Evolutionary conservation across 176 grass and related monocot species (phyloP).

Genomic region (Chrysopogon serrulatus): DNA sequence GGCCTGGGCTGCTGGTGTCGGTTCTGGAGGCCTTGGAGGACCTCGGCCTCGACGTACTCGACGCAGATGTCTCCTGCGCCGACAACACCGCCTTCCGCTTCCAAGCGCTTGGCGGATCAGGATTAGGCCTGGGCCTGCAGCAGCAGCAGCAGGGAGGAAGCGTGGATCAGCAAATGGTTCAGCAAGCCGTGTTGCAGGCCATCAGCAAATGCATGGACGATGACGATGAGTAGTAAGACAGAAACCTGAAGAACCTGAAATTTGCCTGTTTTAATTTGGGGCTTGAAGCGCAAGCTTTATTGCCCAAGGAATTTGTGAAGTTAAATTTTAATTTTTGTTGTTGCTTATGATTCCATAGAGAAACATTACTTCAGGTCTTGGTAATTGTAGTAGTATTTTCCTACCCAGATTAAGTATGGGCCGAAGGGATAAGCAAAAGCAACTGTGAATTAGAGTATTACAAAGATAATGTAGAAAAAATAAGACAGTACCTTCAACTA

Average conservation of each 20-base stretch:
- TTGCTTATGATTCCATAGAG: background rate
- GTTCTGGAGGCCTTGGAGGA: conserved; percentile 59
- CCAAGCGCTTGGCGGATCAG: conserved; percentile 37
- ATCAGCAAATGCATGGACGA: conserved; percentile 43
- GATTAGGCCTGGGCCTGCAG: too few species aligned
- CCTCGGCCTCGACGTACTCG: conserved; percentile 54
- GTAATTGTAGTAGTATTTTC: background rate
- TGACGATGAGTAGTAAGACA: background rate
- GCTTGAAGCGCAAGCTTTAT: background rate
- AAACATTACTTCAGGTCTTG: background rate
- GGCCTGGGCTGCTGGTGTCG: conserved; percentile 34
- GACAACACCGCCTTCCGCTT: conserved; percentile 36
- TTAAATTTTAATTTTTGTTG: background rate
- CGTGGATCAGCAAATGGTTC: conserved; percentile 52
- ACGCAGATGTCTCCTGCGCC: conserved; percentile 46
- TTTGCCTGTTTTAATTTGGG: background rate
- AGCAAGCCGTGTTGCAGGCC: conserved; percentile 49
- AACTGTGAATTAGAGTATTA: background rate
- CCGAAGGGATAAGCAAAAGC: background rate
- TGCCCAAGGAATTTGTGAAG: background rate
- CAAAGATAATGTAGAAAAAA: background rate
- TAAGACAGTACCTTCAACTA: background rate
- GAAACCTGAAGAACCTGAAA: background rate
- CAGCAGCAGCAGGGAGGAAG: conserved; percentile 4
- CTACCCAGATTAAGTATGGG: background rate